Conservation (phyloP, 495 filamentous ascomycete species). For the Podospora pseudopauciseta region DNA sequence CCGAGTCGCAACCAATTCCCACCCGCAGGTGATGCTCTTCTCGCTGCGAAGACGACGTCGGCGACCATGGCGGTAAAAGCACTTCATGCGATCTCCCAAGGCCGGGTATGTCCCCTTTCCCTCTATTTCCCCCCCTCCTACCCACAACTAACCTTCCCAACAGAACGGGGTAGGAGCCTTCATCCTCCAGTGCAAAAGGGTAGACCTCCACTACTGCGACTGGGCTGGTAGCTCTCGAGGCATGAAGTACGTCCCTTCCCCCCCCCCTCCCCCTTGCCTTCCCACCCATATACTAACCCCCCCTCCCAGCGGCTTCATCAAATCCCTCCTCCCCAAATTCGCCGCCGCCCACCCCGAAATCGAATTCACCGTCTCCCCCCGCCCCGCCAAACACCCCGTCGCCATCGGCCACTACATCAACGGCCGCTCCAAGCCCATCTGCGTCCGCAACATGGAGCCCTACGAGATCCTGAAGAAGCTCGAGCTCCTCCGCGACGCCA, state of each 20-base stretch:
- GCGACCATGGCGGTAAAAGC: slow-evolving; percentile 66
- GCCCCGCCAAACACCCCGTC: slow-evolving; percentile 80
- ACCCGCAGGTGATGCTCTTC: slow-evolving; percentile 20
- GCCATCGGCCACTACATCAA: slow-evolving; percentile 87
- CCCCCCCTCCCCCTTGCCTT: background rate
- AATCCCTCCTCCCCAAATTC: slow-evolving; percentile 68
- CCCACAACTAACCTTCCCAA: background rate
- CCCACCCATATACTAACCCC: background rate
- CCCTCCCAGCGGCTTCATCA: slow-evolving; percentile 67
- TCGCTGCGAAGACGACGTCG: slow-evolving; percentile 19
- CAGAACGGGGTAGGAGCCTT: slow-evolving; percentile 97
- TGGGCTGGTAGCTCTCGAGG: slow-evolving; percentile 85
- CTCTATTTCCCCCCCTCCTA: too few relatives aligned
- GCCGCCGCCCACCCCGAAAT: slow-evolving; percentile 79
- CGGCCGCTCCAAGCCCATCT: slow-evolving; percentile 78
- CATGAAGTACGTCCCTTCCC: slow-evolving; percentile 70
- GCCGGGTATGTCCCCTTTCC: slow-evolving; percentile 48
- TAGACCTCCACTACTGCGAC: slow-evolving; percentile 97
- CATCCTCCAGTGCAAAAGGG: slow-evolving; percentile 91
- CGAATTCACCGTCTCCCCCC: slow-evolving; percentile 84
- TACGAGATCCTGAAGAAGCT: slow-evolving; percentile 80
- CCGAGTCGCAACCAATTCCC: slow-evolving; percentile 7
- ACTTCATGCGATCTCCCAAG: slow-evolving; percentile 53
- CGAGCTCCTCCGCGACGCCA: slow-evolving; percentile 73
- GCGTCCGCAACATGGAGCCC: slow-evolving; percentile 78